Evolutionary conservation across 352 stramenopile species (phyloP).

Genomic region (Pythium dissimile): DNA sequence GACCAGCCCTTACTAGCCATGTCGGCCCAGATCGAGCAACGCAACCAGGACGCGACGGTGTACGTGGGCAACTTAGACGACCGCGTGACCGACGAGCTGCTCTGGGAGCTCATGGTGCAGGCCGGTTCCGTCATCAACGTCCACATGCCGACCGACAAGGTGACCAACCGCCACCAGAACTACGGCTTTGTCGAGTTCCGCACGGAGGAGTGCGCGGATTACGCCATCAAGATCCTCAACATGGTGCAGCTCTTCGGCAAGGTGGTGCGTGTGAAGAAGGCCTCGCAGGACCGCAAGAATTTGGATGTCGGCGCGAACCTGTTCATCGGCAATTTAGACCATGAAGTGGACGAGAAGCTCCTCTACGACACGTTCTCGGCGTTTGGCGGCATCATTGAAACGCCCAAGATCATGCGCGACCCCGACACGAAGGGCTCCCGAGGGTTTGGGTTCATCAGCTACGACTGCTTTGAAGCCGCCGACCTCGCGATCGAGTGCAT

Average conservation of each 20-base stretch:
- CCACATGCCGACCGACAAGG: conserved; percentile 99
- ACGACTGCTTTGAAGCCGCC: conserved; percentile 96
- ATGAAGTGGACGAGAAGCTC: conserved; percentile 98
- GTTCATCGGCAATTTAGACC: conserved; percentile 96
- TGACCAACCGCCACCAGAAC: conserved; percentile 93
- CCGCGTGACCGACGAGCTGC: conserved; percentile 93
- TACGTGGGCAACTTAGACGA: conserved; percentile 99
- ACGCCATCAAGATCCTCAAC: conserved; percentile 98
- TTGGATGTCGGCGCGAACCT: conserved; percentile 99
- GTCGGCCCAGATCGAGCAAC: conserved; percentile 85
- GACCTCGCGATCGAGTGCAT: conserved; percentile 99
- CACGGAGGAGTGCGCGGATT: conserved; percentile 96
- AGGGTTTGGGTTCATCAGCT: conserved; percentile 98
- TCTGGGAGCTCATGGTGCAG: conserved; percentile 96
- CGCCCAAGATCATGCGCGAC: conserved; percentile 95
- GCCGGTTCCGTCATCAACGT: conserved; percentile 96
- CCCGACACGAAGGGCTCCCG: conserved; percentile 90
- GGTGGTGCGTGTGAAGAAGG: conserved; percentile 96
- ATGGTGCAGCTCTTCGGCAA: conserved; percentile 99
- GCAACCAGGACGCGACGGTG: conserved; percentile 95
- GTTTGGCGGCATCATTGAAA: conserved; percentile 97
- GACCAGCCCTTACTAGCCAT: conserved; percentile 22
- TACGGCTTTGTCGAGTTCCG: conserved; percentile 99
- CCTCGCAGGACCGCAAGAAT: conserved; percentile 93
- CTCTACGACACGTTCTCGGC: conserved; percentile 99